Evolutionary conservation across 2,329 filamentous ascomycete genomes (phyloP), one percentile per base, ranked within the genome.

Genomic region (Ophiostoma angusticollis): DNA sequence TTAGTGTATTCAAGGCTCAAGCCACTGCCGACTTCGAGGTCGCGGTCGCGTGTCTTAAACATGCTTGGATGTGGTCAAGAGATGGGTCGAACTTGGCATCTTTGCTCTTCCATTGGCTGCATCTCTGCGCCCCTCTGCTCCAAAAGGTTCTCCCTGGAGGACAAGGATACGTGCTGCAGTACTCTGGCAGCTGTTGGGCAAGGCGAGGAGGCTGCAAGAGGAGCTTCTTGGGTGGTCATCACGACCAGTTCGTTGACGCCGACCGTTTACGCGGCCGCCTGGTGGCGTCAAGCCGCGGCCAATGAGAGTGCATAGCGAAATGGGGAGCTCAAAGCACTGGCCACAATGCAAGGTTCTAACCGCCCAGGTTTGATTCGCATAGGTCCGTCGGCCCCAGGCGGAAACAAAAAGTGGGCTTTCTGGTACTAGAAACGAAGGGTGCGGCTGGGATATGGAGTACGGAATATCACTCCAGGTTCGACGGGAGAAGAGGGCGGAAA

Each of bases 181-280:
- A 6, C 5, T 34, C 7, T 29, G 24, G 3, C 31, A 14, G 24
- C 29, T 22, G 21, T n/a, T 23, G 6, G 19, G n/a, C 1, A 19
- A n/a, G n/a, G n/a, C n/a, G n/a, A n/a, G n/a, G n/a, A n/a, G n/a
- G n/a, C n/a, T n/a, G n/a, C n/a, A n/a, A n/a, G n/a, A n/a, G n/a
- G n/a, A n/a, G n/a, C n/a, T n/a, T n/a, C n/a, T n/a, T n/a, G n/a
- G n/a, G 14, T 25, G 9, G 8, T 8, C 9, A 18, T 28, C 23
- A 24, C 32, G 31, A 14, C 18, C 24, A n/a, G 12, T 12, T 12
- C 5, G 35, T 40, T 35, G 32, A 40, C 38, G 38, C 38, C 38
- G 32, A 32, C 38, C 38, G 13, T 14, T 6, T 1, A 35, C 7
- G 38, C 38, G 38, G 21, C 38, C 38, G 2, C 16, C 25, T 24